A percentile compares a stretch with the other conserved stretches of the same genome.
Conservation (phyloP, 164 flowering plant genomes). For the Stephania japonica region DNA sequence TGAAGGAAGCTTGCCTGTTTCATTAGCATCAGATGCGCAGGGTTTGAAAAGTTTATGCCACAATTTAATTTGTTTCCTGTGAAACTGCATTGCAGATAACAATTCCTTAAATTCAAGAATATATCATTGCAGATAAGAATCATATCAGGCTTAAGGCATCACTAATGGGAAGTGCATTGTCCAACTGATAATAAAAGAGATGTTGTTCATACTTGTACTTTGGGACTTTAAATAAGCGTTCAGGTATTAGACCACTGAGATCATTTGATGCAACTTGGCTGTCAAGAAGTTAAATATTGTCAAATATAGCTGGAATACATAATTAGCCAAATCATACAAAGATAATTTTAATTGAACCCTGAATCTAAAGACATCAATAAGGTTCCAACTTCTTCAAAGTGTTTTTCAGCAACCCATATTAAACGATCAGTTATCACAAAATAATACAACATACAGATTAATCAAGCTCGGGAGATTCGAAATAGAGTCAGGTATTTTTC, state of each 20-base stretch:
- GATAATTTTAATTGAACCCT: conserved; percentile 15
- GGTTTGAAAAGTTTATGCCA: conserved; percentile 30
- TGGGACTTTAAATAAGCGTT: conserved; percentile 43
- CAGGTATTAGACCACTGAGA: conserved; percentile 68
- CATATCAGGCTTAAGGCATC: neutral
- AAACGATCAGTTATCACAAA: neutral
- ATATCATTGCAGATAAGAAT: neutral
- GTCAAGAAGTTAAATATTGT: conserved; percentile 27
- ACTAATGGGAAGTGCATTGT: neutral
- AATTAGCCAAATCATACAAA: neutral
- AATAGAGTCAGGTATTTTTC: conserved; percentile 71
- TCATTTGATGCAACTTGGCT: conserved; percentile 71
- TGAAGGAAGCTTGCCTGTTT: conserved; percentile 36
- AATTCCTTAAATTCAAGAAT: neutral
- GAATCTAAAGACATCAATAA: conserved; percentile 36
- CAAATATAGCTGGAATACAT: neutral
- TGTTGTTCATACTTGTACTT: conserved; percentile 59
- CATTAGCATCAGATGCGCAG: conserved; percentile 41
- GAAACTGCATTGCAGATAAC: conserved; percentile 43
- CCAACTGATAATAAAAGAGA: conserved; percentile 4
- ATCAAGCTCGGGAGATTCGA: conserved; percentile 47
- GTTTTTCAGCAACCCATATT: neutral
- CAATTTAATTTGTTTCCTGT: conserved; percentile 68
- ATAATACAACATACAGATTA: conserved; percentile 49
- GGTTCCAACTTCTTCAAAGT: neutral